Evolutionary conservation across 108 stramenopile genomes (phyloP).

Genomic region (Discostella stelligeroides): DNA sequence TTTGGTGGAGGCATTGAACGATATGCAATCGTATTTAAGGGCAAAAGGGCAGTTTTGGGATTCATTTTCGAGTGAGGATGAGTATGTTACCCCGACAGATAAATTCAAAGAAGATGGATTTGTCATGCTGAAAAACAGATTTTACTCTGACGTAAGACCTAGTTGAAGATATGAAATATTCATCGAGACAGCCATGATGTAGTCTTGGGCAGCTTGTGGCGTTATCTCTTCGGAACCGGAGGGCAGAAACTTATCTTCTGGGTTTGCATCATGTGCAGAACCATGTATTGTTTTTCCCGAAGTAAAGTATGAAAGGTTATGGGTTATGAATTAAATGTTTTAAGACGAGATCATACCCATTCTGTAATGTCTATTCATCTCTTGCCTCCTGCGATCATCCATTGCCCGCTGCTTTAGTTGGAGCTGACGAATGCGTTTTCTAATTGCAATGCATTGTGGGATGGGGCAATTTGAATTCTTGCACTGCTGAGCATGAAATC

Average conservation of each 20-base stretch:
- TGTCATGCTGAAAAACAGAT: conserved; percentile 47
- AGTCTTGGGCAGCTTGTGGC: too few species aligned
- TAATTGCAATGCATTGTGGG: conserved; percentile 90
- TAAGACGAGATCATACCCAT: conserved; percentile 26
- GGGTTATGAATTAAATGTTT: too few species aligned
- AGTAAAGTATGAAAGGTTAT: too few species aligned
- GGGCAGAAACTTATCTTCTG: too few species aligned
- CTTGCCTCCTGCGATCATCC: conserved; percentile 90
- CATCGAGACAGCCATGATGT: too few species aligned
- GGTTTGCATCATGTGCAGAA: too few species aligned
- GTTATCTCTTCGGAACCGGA: too few species aligned
- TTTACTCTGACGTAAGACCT: conserved; percentile 52
- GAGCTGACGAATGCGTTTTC: conserved; percentile 89
- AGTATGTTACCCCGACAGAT: conserved; percentile 67
- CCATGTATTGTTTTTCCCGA: too few species aligned
- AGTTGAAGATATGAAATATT: too few species aligned
- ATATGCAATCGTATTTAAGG: conserved; percentile 74
- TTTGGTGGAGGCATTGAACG: conserved; percentile 69
- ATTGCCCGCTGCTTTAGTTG: conserved; percentile 89
- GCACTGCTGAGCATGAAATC: conserved; percentile 96
- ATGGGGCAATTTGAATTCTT: conserved; percentile 84
- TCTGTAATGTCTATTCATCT: conserved; percentile 78
- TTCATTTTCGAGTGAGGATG: conserved; percentile 57
- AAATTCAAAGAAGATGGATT: conserved; percentile 54
- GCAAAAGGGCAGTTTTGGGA: conserved; percentile 75